Conservation (phyloP, 1,284 basidiomycete genomes). For the Fomitopsis schrenkii region DNA sequence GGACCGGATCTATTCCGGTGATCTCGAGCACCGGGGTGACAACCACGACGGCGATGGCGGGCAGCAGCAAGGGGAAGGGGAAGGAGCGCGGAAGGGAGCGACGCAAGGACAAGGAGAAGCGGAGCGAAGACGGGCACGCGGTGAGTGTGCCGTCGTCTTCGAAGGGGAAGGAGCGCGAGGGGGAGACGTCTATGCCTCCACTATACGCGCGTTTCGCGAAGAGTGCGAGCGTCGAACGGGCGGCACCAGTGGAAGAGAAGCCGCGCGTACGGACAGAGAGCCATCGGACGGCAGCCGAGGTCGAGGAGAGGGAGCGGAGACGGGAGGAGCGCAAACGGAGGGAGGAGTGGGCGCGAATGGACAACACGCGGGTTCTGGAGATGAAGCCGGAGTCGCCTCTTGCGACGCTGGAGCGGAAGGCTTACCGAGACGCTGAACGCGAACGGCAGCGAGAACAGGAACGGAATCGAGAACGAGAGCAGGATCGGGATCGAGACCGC, state of each 20-base stretch:
- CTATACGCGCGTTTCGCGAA: background rate
- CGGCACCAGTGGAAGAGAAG: background rate
- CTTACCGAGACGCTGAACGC: background rate
- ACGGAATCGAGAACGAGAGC: background rate
- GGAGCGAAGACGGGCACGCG: background rate
- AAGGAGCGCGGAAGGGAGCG: background rate
- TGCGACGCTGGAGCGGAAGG: background rate
- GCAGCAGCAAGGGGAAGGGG: background rate
- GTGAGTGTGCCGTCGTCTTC: background rate
- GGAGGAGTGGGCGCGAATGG: constrained; percentile 14
- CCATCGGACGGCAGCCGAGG: background rate
- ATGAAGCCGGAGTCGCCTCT: background rate
- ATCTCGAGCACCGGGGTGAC: background rate
- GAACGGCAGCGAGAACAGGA: background rate
- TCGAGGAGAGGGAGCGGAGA: background rate
- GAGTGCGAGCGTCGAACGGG: background rate
- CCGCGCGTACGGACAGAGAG: background rate
- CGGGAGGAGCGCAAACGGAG: constrained; percentile 8
- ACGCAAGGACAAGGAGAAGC: background rate
- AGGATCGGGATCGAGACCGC: background rate
- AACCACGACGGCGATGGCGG: background rate
- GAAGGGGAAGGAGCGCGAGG: background rate
- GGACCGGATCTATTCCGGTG: background rate
- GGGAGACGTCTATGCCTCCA: background rate
- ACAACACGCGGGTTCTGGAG: background rate